Conservation (phyloP, 306 rosid species). For the Sechiopsis laciniata region DNA sequence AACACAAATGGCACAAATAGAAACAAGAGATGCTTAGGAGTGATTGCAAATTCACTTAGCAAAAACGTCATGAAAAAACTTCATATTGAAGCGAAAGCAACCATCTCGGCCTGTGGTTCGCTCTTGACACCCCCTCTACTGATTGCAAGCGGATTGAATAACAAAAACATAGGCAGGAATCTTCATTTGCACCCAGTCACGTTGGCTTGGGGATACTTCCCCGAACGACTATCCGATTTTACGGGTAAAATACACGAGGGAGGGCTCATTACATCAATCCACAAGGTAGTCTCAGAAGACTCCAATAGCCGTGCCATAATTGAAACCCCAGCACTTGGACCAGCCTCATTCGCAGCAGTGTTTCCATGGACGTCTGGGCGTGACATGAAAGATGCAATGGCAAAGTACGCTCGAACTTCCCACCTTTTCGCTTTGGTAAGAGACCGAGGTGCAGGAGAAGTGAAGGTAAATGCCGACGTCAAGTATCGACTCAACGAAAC, state of each 20-base stretch:
- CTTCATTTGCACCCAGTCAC: slow-evolving; percentile 79
- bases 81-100: slow-evolving; percentile 63
- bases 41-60: slow-evolving; percentile 44
- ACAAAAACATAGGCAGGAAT: slow-evolving; percentile 67
- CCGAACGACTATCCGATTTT: slow-evolving; percentile 42
- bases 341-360: slow-evolving; percentile 59
- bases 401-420: slow-evolving; percentile 63
- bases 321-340: slow-evolving; percentile 68
- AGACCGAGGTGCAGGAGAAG: slow-evolving; percentile 79
- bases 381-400: slow-evolving; percentile 63
- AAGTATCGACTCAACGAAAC: slow-evolving; percentile 40
- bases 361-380: slow-evolving; percentile 69
- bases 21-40: slow-evolving; percentile 58
- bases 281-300: slow-evolving; percentile 47
- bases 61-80: slow-evolving; percentile 51
- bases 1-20: slow-evolving; percentile 32
- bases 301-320: slow-evolving; percentile 41
- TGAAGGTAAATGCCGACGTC: slow-evolving; percentile 42
- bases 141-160: slow-evolving; percentile 66
- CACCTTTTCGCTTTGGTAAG: slow-evolving; percentile 57
- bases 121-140: slow-evolving; percentile 66
- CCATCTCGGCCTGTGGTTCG: slow-evolving; percentile 75
- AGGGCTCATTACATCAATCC: slow-evolving; percentile 76
- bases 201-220: slow-evolving; percentile 76
- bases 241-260: slow-evolving; percentile 56